Percentiles rank a stretch among this genome's conserved stretches.
phyloP scores from a whole-genome alignment of 805 yeast species.

The Metschnikowia baotianmanensis region DNA sequence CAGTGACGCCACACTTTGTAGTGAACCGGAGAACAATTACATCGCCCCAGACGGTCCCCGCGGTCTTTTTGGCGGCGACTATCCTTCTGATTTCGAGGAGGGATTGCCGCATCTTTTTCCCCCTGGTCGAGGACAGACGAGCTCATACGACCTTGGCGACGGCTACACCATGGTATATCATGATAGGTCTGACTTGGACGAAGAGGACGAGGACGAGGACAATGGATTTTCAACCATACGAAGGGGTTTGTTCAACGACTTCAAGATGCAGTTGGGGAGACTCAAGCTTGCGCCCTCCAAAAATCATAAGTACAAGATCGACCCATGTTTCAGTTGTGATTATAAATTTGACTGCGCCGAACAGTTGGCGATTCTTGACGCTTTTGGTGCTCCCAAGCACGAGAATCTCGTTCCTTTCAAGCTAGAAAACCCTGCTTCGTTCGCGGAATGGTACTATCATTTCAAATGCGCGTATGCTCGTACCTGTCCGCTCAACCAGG shows the following conservation, averaged over 20 bases:
- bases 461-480: slow-evolving; percentile 3
- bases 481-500: slow-evolving; percentile 5
- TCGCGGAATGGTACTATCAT: slow-evolving; percentile 5
- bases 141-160: too few relatives aligned
- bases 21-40: background rate
- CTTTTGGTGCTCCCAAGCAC: slow-evolving; percentile 3
- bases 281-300: slow-evolving; percentile 5
- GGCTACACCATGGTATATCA: background rate
- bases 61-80: background rate
- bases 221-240: background rate
- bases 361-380: background rate
- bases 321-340: background rate
- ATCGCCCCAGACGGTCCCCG: background rate
- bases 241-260: background rate
- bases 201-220: background rate
- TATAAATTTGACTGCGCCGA: background rate
- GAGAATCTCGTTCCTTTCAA: slow-evolving; percentile 6
- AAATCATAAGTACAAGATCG: slow-evolving; percentile 1
- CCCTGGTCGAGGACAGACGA: too few relatives aligned
- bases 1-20: slow-evolving; percentile 3
- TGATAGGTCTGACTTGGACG: background rate
- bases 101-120: too few relatives aligned
- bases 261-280: slow-evolving; percentile 1
- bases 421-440: slow-evolving; percentile 1
- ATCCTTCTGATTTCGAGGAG: background rate